Percentiles rank a stretch among this genome's conserved stretches.
phyloP scores from a whole-genome alignment of 2,329 filamentous ascomycete genomes.

The Emmonsiellopsis sp. region DNA sequence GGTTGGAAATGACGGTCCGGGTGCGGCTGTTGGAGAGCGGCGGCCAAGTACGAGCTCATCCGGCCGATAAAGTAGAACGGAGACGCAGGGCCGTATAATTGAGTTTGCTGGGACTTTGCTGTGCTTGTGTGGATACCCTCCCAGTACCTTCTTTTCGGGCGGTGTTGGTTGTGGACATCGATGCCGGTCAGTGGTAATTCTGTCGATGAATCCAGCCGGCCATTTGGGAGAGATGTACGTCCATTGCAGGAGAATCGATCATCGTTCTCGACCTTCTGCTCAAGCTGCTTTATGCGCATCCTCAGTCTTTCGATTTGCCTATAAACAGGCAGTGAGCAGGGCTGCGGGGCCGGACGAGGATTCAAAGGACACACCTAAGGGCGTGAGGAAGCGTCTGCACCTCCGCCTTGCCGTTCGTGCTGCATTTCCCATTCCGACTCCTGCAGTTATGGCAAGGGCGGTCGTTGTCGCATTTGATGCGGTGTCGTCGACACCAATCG shows the following conservation, averaged over 20 bases:
- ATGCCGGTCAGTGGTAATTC: neutral
- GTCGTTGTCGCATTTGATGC: conserved; percentile 19
- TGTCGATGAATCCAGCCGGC: neutral
- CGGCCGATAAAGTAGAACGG: conserved; percentile 37
- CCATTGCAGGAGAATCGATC: conserved; percentile 6
- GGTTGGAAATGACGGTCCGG: conserved; percentile 22
- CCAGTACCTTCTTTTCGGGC: conserved; percentile 22
- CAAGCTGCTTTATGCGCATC: conserved; percentile 23
- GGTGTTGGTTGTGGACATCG: conserved; percentile 4
- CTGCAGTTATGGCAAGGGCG: conserved; percentile 18
- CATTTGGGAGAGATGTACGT: neutral
- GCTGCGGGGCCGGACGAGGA: neutral
- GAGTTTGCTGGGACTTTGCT: conserved; percentile 25
- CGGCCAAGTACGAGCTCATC: conserved; percentile 29
- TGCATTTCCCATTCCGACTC: conserved; percentile 14
- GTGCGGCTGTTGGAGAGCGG: conserved; percentile 24
- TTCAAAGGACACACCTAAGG: neutral
- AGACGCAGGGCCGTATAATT: conserved; percentile 39
- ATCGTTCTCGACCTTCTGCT: conserved; percentile 23
- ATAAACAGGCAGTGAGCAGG: neutral
- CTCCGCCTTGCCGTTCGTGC: conserved; percentile 7
- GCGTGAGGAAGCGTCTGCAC: conserved; percentile 4
- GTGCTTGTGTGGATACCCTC: conserved; percentile 31
- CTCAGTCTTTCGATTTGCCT: conserved; percentile 22
- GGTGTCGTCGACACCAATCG: conserved; percentile 19